These are phyloP conservation scores for Grifola frondosa DNA, from an alignment of 1,284 basidiomycete species.

Conservation along the genomic window DNA sequence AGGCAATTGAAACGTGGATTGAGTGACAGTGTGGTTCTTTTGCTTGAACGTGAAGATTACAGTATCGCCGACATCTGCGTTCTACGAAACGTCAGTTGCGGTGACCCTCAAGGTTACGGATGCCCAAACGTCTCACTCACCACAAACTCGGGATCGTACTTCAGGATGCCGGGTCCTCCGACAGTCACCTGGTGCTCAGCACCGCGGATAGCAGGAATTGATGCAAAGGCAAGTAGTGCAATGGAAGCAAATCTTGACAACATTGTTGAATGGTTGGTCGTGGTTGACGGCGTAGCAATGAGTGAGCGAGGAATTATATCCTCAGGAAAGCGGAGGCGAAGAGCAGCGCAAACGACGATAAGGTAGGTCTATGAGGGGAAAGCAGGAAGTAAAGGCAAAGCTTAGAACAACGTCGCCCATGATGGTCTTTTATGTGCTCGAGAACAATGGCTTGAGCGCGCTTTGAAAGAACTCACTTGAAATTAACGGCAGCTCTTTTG, in stretches of 20 bases:
- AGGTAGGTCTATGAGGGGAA: too few species aligned
- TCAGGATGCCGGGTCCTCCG: conserved; percentile 48
- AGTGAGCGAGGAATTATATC: too few species aligned
- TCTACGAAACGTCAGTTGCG: conserved; percentile 29
- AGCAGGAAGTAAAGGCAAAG: too few species aligned
- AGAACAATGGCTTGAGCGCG: conserved; percentile 13
- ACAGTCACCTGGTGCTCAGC: conserved; percentile 49
- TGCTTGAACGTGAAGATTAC: conserved; percentile 56
- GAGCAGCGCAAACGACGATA: too few species aligned
- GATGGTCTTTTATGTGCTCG: conserved; percentile 7
- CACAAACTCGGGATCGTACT: conserved; percentile 44
- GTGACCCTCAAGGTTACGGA: background rate
- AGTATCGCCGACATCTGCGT: conserved; percentile 46
- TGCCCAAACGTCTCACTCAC: conserved; percentile 41
- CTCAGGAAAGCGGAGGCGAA: too few species aligned
- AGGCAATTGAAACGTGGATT: conserved; percentile 53
- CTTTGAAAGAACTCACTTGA: conserved; percentile 4
- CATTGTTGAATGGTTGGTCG: background rate
- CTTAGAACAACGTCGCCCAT: background rate
- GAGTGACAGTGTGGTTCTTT: conserved; percentile 65
- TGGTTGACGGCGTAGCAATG: too few species aligned
- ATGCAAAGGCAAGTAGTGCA: conserved; percentile 25
- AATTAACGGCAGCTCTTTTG: too few species aligned
- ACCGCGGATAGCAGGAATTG: conserved; percentile 28
- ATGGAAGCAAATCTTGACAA: conserved; percentile 14